Evolutionary conservation across 441 rosid species (phyloP), one percentile per base, ranked within the genome.

Genomic region (Hura crepitans): DNA sequence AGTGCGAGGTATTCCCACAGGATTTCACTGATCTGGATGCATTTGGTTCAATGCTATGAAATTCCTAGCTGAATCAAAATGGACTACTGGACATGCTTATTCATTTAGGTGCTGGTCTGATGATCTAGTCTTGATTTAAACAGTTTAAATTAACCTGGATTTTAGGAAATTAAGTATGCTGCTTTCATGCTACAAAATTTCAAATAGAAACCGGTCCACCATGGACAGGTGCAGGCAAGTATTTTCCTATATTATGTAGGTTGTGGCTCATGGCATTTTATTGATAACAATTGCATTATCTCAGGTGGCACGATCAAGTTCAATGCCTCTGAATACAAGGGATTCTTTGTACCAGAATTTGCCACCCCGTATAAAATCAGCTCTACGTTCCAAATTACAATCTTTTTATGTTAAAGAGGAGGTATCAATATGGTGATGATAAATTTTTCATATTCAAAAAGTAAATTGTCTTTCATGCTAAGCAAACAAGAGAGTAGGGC

Each of bases 261-360:
- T 35, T 42, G 2, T 10, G 57, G 17, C 5, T 57, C 20, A 51
- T 37, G 55, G 55, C 54, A 7, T 71, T 78, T 72, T 68, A 28
- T 18, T 46, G n/a, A 56, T n/a, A 66, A 61, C 11, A 12, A 5
- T 71, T 75, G 0, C 37, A 67, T 72, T 46, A 51, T 68, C 35
- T 57, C 65, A 96, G 97, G 98, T 90, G 55, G 88, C 93, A 74
- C 87, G 97, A 74, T 89, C 99, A 70, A 87, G 91, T 85, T 86
- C 92, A 33, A 80, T 96, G 81, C 98, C 97, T 45, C 84, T 84
- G 68, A 91, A 78, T 82, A 82, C 90, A 33, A 93, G 96, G 88
- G 96, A 96, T 80, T 82, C 90, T 28, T 76, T 96, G 74, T 96
- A 96, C 82, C 97, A 91, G 82, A 91, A 90, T 73, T 81, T 96